Evolutionary conservation across 805 yeast species (phyloP), one percentile per base, ranked within the genome.

Genomic region (Lipomyces oligophaga): DNA sequence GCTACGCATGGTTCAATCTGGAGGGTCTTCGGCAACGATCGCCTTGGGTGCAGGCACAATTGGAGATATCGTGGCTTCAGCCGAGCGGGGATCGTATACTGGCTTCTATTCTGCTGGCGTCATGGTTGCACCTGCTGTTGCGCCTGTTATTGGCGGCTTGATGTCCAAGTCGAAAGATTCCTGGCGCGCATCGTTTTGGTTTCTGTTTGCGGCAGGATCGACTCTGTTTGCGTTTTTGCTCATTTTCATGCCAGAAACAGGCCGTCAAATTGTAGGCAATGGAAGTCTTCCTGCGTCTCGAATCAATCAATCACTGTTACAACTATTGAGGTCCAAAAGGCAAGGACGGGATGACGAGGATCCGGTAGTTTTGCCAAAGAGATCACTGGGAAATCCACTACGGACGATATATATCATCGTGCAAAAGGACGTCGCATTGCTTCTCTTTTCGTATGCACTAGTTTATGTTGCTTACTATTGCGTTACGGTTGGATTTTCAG

Each of bases 171-270:
- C 73, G 18, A 64, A 79, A 1, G 55, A 64, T 24, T 71, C 78
- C 16, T 87, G 96, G 95, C 71, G 89, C 57, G 78, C 87, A 0
- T 76, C 81, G n/a, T 83, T 84, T 58, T 79, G 86, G 79, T 84
- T 87, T 52, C 64, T 84, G 41, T 79, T 84, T 1, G 79, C 83
- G 22, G 78, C 83, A 7, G 76, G 82, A 25, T 81, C 81, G 3
- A 64, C 71, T 1, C 47, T 67, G 2, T 31, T 73, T 2, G 19
- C 63, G 0, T 15, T 63, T 1, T 59, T 67, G 1, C 46, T 71
- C 2, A 27, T 74, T 4, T 46, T 72, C 3, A 63, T 87, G 15
- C 94, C 95, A 1, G 96, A 88, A 60, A 88, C 96, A 0, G 75
- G 76, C 32, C 70, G 95, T 45, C 64, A 75, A 5, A 63, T 83